Evolutionary conservation across 805 yeast species (phyloP).

Genomic region (Lipomyces kockii): DNA sequence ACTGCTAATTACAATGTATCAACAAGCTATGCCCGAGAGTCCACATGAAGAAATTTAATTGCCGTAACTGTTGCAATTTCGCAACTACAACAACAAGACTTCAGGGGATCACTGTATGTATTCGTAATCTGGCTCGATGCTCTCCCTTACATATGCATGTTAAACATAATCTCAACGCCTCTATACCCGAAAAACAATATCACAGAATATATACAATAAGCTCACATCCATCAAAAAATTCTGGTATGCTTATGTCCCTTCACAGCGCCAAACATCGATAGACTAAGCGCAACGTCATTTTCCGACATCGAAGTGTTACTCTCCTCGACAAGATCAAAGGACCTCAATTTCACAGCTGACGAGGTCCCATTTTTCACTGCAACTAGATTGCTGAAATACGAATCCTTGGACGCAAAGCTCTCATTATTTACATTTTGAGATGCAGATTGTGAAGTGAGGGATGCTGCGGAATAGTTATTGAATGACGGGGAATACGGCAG

Average conservation of each 20-base stretch:
- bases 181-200: too few species aligned
- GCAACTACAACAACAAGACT: too few species aligned
- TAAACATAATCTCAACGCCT: too few species aligned
- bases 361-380: conserved; percentile 24
- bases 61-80: too few species aligned
- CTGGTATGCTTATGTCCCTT: conserved; percentile 29
- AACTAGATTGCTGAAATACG: conserved; percentile 30
- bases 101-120: too few species aligned
- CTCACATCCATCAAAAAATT: conserved; percentile 14
- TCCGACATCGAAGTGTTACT: conserved; percentile 53
- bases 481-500: conserved; percentile 6
- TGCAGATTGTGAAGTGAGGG: conserved; percentile 1
- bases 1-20: too few species aligned
- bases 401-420: conserved; percentile 5
- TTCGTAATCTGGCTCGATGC: too few species aligned
- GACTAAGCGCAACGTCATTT: conserved; percentile 60
- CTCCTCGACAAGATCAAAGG: conserved; percentile 66
- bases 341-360: conserved; percentile 47
- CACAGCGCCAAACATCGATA: conserved; percentile 54
- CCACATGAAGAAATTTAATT: too few species aligned
- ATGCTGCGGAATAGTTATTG: not conserved
- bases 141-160: too few species aligned
- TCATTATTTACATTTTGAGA: conserved; percentile 2
- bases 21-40: too few species aligned
- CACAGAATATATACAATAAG: too few species aligned